phyloP scores from a whole-genome alignment of 305 asterid species.

The Fraxinus latifolia region DNA sequence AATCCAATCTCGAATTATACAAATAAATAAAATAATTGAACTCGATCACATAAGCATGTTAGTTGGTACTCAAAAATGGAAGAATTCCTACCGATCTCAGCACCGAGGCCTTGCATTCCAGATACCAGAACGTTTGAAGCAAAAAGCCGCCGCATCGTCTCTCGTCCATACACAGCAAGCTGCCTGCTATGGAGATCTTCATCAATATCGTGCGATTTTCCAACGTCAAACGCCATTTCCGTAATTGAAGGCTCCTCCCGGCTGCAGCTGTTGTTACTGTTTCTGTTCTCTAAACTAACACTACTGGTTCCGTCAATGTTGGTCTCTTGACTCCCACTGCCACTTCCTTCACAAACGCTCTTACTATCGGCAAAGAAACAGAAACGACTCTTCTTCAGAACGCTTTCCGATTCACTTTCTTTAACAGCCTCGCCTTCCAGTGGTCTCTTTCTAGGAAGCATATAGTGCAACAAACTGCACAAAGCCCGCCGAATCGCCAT shows the following conservation, averaged over 20 bases:
- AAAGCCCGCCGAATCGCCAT: conserved; percentile 56
- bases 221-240: conserved; percentile 88
- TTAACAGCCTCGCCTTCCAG: conserved; percentile 78
- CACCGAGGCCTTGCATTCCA: conserved; percentile 98
- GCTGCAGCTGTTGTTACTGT: conserved; percentile 37
- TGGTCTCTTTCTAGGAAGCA: conserved; percentile 97
- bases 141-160: conserved; percentile 88
- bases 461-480: conserved; percentile 78
- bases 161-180: conserved; percentile 97
- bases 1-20: neutral
- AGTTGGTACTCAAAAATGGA: neutral
- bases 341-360: conserved; percentile 16
- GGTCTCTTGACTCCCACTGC: conserved; percentile 25
- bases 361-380: conserved; percentile 37
- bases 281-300: conserved; percentile 32
- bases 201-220: conserved; percentile 74
- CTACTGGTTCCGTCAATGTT: conserved; percentile 26
- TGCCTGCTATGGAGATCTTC: conserved; percentile 99
- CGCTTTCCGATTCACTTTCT: conserved; percentile 46
- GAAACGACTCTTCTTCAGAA: conserved; percentile 52
- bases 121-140: conserved; percentile 85
- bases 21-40: neutral
- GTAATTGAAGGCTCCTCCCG: conserved; percentile 42
- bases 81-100: conserved; percentile 69
- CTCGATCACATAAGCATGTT: conserved; percentile 3